phyloP scores from a whole-genome alignment of 305 asterid genomes.

The Fraxinus baroniana region DNA sequence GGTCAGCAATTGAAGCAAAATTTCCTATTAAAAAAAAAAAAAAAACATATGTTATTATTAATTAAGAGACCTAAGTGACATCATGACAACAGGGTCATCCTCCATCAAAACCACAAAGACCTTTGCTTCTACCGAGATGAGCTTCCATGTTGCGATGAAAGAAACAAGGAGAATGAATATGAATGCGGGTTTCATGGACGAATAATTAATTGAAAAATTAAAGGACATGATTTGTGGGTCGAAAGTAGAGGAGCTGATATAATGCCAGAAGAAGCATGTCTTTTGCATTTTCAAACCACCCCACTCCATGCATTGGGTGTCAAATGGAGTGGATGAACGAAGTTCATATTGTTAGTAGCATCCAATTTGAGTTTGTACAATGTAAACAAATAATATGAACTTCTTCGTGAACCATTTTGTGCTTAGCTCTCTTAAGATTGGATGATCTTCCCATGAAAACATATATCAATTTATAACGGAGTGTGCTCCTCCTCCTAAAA shows the following conservation, averaged over 20 bases:
- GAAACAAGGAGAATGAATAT: constrained; percentile 24
- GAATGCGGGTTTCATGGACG: constrained; percentile 27
- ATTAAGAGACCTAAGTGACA: constrained; percentile 29
- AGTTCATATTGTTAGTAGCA: too few relatives aligned
- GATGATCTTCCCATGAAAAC: too few relatives aligned
- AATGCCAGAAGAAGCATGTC: constrained; percentile 30
- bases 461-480: too few relatives aligned
- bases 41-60: background rate
- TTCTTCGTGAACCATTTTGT: background rate
- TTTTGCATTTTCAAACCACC: constrained; percentile 46
- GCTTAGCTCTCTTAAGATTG: background rate
- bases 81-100: constrained; percentile 39
- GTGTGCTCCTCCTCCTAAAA: too few relatives aligned
- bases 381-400: background rate
- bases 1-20: background rate
- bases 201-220: background rate
- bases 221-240: background rate
- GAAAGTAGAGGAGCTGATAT: background rate
- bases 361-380: background rate
- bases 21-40: background rate
- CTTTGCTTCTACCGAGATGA: constrained; percentile 35
- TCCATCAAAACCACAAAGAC: constrained; percentile 54
- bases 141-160: constrained; percentile 15
- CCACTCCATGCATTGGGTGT: constrained; percentile 33
- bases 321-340: background rate